Conservation (phyloP, 805 yeast genomes). For the Priceomyces fermenticarens region DNA sequence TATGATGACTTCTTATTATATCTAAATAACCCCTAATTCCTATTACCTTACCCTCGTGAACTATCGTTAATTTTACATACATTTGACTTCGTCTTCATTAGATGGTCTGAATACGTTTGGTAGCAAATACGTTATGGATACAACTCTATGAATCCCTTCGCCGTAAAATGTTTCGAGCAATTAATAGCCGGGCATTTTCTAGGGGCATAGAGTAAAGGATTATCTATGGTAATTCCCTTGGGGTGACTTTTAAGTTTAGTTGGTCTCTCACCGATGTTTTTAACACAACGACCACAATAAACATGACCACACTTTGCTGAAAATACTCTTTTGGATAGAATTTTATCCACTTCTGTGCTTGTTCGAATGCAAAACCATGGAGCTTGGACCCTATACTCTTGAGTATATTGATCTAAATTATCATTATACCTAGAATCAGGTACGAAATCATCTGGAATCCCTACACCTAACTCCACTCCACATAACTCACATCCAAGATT, state of each 20-base stretch:
- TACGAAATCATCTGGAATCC: slow-evolving; percentile 55
- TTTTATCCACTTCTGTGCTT: slow-evolving; percentile 54
- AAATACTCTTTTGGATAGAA: slow-evolving; percentile 64
- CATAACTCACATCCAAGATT: slow-evolving; percentile 56
- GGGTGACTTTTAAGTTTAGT: slow-evolving; percentile 15
- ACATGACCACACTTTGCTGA: slow-evolving; percentile 76
- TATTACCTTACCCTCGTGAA: too few relatives aligned
- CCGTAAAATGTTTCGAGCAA: slow-evolving; percentile 46
- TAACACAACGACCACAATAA: slow-evolving; percentile 82
- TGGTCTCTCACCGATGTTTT: slow-evolving; percentile 53
- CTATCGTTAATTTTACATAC: too few relatives aligned
- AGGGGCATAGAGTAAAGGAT: slow-evolving; percentile 51
- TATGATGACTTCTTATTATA: too few relatives aligned
- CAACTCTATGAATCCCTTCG: slow-evolving; percentile 53
- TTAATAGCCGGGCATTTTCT: slow-evolving; percentile 52
- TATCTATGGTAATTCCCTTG: slow-evolving; percentile 20
- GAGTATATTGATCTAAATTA: slow-evolving; percentile 20
- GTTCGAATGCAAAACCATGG: slow-evolving; percentile 60
- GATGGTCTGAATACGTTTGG: not conserved
- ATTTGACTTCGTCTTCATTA: too few relatives aligned
- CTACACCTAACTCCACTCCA: slow-evolving; percentile 70
- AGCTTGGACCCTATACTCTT: slow-evolving; percentile 41
- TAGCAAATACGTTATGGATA: slow-evolving; percentile 19
- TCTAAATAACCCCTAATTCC: too few relatives aligned
- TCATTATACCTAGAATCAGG: slow-evolving; percentile 31